A percentile compares a stretch with the other conserved stretches of the same genome.
Evolutionary conservation across 305 asterid species (phyloP).

Genomic region (Fraxinus sp.): DNA sequence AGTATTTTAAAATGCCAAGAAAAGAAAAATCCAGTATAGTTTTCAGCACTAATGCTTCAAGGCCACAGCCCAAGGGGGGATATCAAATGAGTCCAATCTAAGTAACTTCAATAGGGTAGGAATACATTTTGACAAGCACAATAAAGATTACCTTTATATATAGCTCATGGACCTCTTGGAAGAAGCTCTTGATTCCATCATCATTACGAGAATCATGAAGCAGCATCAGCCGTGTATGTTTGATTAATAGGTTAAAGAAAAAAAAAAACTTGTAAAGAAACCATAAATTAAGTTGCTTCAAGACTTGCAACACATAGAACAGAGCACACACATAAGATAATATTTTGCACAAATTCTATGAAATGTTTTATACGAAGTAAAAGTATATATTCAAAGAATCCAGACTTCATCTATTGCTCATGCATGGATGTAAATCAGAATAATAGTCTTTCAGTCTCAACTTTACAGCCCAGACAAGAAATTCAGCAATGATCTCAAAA

Average conservation of each 20-base stretch:
- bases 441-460: not conserved
- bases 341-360: constrained; percentile 3
- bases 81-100: not conserved
- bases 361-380: constrained; percentile 10
- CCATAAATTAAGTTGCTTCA: not conserved
- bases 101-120: not conserved
- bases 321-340: not conserved
- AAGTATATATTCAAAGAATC: not conserved
- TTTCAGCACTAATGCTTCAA: not conserved
- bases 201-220: constrained; percentile 95
- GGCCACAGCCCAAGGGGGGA: not conserved
- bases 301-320: not conserved
- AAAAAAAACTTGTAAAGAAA: not conserved
- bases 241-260: constrained; percentile 42
- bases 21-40: not conserved
- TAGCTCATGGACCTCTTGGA: constrained; percentile 89
- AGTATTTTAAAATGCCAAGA: not conserved
- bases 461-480: not conserved
- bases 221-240: constrained; percentile 90
- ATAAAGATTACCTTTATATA: constrained; percentile 62
- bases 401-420: not conserved
- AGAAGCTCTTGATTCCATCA: constrained; percentile 92
- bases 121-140: not conserved
- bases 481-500: not conserved
- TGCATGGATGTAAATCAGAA: not conserved